Evolutionary conservation across 1,284 basidiomycete genomes (phyloP), one percentile per base, ranked within the genome.

Genomic region (Cutaneotrichosporon arboriforme): DNA sequence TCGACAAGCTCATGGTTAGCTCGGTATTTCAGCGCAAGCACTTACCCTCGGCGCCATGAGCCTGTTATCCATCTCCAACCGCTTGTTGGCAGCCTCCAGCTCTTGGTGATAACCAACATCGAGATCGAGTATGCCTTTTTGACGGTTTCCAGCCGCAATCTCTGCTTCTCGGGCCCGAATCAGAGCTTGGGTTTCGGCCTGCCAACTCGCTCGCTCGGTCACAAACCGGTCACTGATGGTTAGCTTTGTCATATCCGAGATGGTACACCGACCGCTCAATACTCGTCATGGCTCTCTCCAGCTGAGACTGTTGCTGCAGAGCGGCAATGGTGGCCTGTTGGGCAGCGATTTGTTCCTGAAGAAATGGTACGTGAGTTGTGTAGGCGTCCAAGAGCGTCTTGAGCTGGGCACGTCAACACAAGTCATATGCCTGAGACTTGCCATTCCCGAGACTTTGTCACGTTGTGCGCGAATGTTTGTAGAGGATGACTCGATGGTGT

Each of bases 41-140:
- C 70, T 60, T 54, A 70, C 70, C 38, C 72, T 54, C 2, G 72
- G 72, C 2, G 72, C 70, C 72, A 74, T 74, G 39, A 74, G 47
- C n/a, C 68, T 55, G 41, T 74, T 74, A 44, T 72, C 68, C 72
- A 74, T 74, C 49, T 74, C 70, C 47, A 74, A 42, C 12, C 72
- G 59, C 59, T 72, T 72, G 54, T 74, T 74, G 18, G 67, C 63
- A 9, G 69, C 69, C 52, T 74, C 72, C 42, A 74, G 61, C 51
- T 72, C 72, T 49, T 71, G 67, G 52, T 74, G 72, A 52, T 74
- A 74, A 12, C 69, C 69, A 10, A 74, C 72, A 56, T 72, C 67
- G 14, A 74, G 55, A 42, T 74, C 69, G 14, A 72, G 51, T 0
- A 68, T 47, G 31, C 63, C 65, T 33, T 62, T 64, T 12, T 62